Evolutionary conservation across 148 eudicot species (phyloP), one percentile per base, ranked within the genome.

Genomic region (Camellia granthamiana): DNA sequence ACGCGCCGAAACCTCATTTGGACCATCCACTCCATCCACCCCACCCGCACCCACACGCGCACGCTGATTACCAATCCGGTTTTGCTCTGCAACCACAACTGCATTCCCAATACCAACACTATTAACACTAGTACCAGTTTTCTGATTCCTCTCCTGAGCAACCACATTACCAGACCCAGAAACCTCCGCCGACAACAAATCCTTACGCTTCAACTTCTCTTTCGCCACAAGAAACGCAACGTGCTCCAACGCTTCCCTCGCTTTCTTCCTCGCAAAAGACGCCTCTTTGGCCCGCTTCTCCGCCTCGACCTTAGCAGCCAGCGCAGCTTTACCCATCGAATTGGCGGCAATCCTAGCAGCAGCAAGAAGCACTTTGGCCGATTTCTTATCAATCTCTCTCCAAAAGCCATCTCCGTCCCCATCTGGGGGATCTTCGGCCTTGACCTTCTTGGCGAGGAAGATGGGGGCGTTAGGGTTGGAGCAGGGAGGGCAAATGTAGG

Each of bases 271-370:
- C 6, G 97, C 81, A 63, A 74, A 74, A 7, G 93, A 92, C 3
- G 97, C 92, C 69, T 95, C 97, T 46, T 79, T 93, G 1, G 86
- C 94, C 83, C 87, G 84, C 87, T 83, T 85, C 85, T 93, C 98
- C 0, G 91, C 97, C 76, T 91, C 94, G 0, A 9, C 73, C 79
- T 74, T 87, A 3, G 93, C 93, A 9, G 58, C 47, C 7, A 44
- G 83, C 11, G 82, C 89, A 11, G 92, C 97, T 60, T 85, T 89
- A 61, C 38, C 85, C 90, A 95, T 87, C 23, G 96, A 88, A 8
- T 59, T 65, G n/a, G 88, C 69, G 4, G 98, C 86, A 7, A 95
- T 90, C 86, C 60, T 91, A 3, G 94, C 90, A 3, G 98, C 98
- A 2, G 92, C 88, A n/a, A 90, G 52, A 44, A 95, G 79, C 21